A percentile compares a stretch with the other conserved stretches of the same genome.
These are phyloP conservation scores for Groenewaldozyma sp. DNA, from an alignment of 1,139 yeast species.

Conservation along the genomic window DNA sequence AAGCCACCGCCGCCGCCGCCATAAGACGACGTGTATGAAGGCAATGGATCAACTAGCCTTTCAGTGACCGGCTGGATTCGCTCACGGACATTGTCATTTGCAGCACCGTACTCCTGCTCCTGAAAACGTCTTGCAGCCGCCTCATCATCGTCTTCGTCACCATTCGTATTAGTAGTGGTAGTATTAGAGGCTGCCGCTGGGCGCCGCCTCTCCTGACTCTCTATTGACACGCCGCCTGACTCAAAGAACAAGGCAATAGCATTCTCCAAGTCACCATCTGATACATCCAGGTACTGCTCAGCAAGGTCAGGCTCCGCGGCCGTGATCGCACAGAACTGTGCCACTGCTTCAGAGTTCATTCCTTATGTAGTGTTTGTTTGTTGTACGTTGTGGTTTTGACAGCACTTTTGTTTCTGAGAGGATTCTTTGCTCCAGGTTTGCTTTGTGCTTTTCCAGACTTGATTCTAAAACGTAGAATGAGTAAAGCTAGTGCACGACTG, in stretches of 20 bases:
- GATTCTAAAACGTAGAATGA: too few species aligned
- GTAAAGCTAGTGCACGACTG: too few species aligned
- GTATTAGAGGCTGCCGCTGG: constrained; percentile 10
- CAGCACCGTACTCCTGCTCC: constrained; percentile 10
- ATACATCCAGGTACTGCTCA: constrained; percentile 65
- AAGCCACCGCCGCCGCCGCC: too few species aligned
- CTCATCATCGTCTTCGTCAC: constrained; percentile 5
- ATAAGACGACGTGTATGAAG: too few species aligned
- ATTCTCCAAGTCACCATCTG: constrained; percentile 69
- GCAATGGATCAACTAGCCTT: constrained; percentile 55
- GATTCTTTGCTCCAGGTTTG: too few species aligned
- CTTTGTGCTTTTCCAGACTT: too few species aligned
- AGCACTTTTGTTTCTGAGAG: too few species aligned
- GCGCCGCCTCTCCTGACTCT: constrained; percentile 25
- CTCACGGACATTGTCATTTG: constrained; percentile 52
- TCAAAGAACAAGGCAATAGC: constrained; percentile 86
- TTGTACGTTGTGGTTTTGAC: too few species aligned
- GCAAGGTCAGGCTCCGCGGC: constrained; percentile 68
- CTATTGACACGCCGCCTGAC: constrained; percentile 42
- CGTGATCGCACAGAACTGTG: constrained; percentile 78
- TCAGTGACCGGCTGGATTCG: constrained; percentile 78
- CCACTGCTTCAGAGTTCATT: constrained; percentile 43
- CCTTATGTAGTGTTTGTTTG: too few species aligned
- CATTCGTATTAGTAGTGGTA: not conserved
- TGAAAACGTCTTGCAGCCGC: constrained; percentile 10